phyloP scores from a whole-genome alignment of 176 grass and related monocot species.

The Rhynchospora tenuis region DNA sequence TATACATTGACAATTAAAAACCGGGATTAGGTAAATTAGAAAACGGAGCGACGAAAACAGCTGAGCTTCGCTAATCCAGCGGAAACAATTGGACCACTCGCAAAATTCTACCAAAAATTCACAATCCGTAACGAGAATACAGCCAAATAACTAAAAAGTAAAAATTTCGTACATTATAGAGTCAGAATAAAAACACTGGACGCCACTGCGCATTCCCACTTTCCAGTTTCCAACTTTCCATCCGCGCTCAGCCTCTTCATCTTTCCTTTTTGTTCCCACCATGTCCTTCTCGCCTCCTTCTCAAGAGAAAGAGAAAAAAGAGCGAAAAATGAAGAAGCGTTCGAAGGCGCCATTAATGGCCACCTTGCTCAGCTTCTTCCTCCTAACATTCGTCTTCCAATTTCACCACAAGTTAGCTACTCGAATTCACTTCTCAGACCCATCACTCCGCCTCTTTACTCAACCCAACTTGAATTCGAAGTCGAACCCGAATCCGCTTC shows the following conservation, averaged over 20 bases:
- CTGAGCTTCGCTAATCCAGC: conserved; percentile 4
- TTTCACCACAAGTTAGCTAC: not conserved
- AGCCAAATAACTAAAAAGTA: not conserved
- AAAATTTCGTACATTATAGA: not conserved
- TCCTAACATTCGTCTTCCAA: not conserved
- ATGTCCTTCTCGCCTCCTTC: not conserved
- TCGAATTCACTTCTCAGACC: not conserved
- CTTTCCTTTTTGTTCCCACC: not conserved
- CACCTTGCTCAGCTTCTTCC: not conserved
- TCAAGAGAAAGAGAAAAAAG: not conserved
- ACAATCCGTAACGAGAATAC: not conserved
- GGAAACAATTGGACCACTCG: not conserved
- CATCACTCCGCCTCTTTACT: not conserved
- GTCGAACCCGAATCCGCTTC: not conserved
- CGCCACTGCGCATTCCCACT: not conserved
- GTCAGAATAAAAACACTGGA: not conserved
- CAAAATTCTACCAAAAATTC: conserved; percentile 1
- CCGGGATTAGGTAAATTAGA: not conserved
- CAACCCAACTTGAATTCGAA: not conserved
- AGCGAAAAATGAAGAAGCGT: conserved; percentile 11
- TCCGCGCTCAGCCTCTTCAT: not conserved
- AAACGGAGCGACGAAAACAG: not conserved
- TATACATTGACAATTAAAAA: not conserved
- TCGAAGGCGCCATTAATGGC: not conserved
- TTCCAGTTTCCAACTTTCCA: not conserved